These are phyloP conservation scores for Tieghemostelium lacteum DNA, from an alignment of 78 protist genomes.

Conservation along the genomic window DNA sequence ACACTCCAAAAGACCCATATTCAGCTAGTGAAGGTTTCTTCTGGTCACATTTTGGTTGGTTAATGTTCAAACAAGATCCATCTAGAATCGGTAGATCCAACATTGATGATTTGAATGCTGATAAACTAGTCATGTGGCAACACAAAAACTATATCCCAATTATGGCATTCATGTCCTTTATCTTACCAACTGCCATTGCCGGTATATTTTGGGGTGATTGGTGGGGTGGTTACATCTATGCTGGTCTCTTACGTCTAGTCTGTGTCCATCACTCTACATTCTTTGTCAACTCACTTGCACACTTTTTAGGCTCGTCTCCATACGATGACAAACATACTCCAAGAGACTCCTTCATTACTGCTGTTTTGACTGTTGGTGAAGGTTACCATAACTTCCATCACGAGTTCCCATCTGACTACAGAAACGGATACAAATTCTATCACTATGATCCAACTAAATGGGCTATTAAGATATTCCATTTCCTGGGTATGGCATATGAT, in stretches of 20 bases:
- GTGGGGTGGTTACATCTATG: conserved; percentile 86
- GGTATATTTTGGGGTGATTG: conserved; percentile 86
- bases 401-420: conserved; percentile 90
- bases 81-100: conserved; percentile 66
- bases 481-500: conserved; percentile 77
- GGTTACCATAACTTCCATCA: conserved; percentile 96
- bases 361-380: conserved; percentile 92
- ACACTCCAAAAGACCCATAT: conserved; percentile 92
- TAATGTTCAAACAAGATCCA: conserved; percentile 87
- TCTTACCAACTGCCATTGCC: conserved; percentile 80
- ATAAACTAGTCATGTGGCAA: conserved; percentile 80
- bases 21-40: conserved; percentile 84
- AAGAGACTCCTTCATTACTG: conserved; percentile 78
- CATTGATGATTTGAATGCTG: conserved; percentile 75
- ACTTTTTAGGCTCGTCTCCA: conserved; percentile 81
- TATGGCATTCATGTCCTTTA: conserved; percentile 64
- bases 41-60: conserved; percentile 91
- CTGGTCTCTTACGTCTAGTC: conserved; percentile 73
- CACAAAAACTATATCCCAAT: conserved; percentile 80
- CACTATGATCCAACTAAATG: conserved; percentile 93
- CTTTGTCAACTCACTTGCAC: conserved; percentile 91
- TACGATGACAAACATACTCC: conserved; percentile 80
- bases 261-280: conserved; percentile 91
- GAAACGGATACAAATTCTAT: conserved; percentile 85
- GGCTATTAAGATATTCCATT: conserved; percentile 54